Evolutionary conservation across 306 rosid genomes (phyloP).

Genomic region (Neltuma alba): DNA sequence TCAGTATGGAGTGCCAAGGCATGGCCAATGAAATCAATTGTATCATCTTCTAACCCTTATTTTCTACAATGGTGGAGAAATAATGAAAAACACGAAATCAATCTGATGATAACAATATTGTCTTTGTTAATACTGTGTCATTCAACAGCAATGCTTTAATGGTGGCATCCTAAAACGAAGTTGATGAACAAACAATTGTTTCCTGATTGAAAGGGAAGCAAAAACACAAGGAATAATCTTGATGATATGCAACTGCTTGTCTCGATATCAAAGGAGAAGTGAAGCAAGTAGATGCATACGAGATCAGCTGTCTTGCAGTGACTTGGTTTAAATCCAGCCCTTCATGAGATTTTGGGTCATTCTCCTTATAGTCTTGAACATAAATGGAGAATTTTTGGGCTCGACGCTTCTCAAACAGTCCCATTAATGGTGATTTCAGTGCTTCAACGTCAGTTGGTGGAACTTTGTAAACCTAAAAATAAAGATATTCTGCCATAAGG

Average conservation of each 20-base stretch:
- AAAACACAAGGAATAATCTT: not conserved
- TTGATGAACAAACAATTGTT: too few species aligned
- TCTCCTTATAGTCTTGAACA: too few species aligned
- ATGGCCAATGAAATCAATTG: slow-evolving; percentile 80
- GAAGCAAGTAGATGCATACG: slow-evolving; percentile 43
- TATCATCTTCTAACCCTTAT: slow-evolving; percentile 82
- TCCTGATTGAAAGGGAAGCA: too few species aligned
- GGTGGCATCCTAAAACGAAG: not conserved
- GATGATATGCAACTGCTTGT: not conserved
- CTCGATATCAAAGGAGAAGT: not conserved
- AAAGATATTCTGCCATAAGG: slow-evolving; percentile 16
- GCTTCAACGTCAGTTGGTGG: slow-evolving; percentile 88
- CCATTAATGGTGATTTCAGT: slow-evolving; percentile 75
- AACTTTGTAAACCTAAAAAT: slow-evolving; percentile 66
- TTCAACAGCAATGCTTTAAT: not conserved
- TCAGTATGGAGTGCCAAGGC: slow-evolving; percentile 81
- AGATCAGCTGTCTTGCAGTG: slow-evolving; percentile 73
- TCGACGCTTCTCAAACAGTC: slow-evolving; percentile 26
- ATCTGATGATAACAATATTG: not conserved
- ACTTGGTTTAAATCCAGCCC: slow-evolving; percentile 61
- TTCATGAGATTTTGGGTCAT: too few species aligned
- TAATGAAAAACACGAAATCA: slow-evolving; percentile 4
- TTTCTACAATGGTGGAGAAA: slow-evolving; percentile 52
- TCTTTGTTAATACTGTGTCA: not conserved
- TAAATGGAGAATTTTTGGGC: too few species aligned